Percentiles rank a stretch among this genome's conserved stretches.
Evolutionary conservation across 352 stramenopile genomes (phyloP).

Genomic region (Pythium oligandrum): DNA sequence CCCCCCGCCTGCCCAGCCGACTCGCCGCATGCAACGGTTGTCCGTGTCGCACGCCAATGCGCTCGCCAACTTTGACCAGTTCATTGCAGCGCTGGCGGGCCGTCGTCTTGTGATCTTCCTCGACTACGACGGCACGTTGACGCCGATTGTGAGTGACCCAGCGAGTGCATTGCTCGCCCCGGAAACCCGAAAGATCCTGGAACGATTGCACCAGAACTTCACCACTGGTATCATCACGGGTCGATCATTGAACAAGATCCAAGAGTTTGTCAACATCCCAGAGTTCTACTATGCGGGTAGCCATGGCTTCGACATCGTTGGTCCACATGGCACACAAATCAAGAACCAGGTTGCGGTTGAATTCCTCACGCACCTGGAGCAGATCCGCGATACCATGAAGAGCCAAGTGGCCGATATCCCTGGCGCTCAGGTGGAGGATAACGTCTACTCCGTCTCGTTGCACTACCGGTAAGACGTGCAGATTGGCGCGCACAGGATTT

Average conservation of each 20-base stretch:
- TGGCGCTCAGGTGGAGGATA: slow-evolving; percentile 84
- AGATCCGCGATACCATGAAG: slow-evolving; percentile 46
- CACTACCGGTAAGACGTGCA: slow-evolving; percentile 66
- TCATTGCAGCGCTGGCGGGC: slow-evolving; percentile 45
- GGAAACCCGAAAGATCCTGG: slow-evolving; percentile 61
- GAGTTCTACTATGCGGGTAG: slow-evolving; percentile 88
- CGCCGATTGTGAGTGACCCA: slow-evolving; percentile 88
- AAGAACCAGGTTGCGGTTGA: slow-evolving; percentile 84
- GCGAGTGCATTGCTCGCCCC: slow-evolving; percentile 60
- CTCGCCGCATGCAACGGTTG: slow-evolving; percentile 20
- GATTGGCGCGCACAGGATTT: background rate
- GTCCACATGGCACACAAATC: slow-evolving; percentile 66
- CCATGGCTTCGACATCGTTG: slow-evolving; percentile 88
- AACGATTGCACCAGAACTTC: slow-evolving; percentile 75
- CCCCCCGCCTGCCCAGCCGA: no score
- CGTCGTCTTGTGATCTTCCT: slow-evolving; percentile 80
- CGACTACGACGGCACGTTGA: slow-evolving; percentile 89
- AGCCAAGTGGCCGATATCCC: slow-evolving; percentile 39
- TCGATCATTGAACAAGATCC: slow-evolving; percentile 84
- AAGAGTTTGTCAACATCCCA: slow-evolving; percentile 84
- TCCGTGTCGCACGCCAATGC: slow-evolving; percentile 74
- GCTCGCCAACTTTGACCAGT: slow-evolving; percentile 57
- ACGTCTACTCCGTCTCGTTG: slow-evolving; percentile 86
- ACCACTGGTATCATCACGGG: slow-evolving; percentile 85
- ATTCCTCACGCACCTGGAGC: slow-evolving; percentile 59